These are phyloP conservation scores for Chrysoporthe deuterocubensis DNA, from an alignment of 2,329 filamentous ascomycete species.

Conservation along the genomic window DNA sequence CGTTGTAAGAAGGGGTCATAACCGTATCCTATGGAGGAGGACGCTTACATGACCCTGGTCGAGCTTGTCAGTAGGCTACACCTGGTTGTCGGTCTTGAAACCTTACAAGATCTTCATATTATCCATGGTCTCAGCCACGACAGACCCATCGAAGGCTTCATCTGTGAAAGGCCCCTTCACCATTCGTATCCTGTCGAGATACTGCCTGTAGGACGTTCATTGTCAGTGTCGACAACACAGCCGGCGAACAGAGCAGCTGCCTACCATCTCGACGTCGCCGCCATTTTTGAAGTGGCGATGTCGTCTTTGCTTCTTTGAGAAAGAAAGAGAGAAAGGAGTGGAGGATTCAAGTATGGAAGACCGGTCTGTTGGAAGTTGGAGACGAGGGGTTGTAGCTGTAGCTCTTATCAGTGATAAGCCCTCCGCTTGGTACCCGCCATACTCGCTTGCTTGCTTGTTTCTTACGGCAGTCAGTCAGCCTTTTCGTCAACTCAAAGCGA, in stretches of 20 bases:
- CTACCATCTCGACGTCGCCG: conserved; percentile 40
- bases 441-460: not conserved
- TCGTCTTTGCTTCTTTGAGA: not conserved
- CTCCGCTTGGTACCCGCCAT: not conserved
- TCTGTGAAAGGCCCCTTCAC: conserved; percentile 79
- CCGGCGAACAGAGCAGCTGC: conserved; percentile 11
- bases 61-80: conserved; percentile 32
- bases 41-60: conserved; percentile 55
- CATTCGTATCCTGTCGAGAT: conserved; percentile 80
- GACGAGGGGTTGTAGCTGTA: conserved; percentile 5
- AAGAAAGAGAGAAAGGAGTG: not conserved
- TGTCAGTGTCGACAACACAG: conserved; percentile 16
- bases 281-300: conserved; percentile 10
- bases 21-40: conserved; percentile 18
- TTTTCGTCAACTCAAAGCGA: not conserved
- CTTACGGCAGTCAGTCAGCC: not conserved
- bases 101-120: conserved; percentile 76
- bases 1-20: conserved; percentile 23
- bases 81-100: not conserved
- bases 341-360: not conserved
- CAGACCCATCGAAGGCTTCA: conserved; percentile 53
- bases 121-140: conserved; percentile 60
- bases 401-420: conserved; percentile 28
- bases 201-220: conserved; percentile 66
- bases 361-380: conserved; percentile 14